phyloP scores from a whole-genome alignment of 2,329 filamentous ascomycete species.

The Trichoderma sp. region DNA sequence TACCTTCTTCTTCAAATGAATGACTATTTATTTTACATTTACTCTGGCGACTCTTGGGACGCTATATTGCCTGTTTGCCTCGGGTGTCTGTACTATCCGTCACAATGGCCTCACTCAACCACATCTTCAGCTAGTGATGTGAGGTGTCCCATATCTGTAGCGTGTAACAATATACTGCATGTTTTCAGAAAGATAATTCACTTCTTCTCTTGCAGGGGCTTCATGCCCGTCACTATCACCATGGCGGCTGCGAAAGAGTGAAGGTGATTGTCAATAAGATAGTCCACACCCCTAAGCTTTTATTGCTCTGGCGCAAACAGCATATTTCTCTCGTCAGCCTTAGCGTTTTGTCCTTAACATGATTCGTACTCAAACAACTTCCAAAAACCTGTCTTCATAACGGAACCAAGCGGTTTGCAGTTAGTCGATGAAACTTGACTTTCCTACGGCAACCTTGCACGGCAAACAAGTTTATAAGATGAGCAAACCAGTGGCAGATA shows the following conservation, averaged over 20 bases:
- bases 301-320: neutral
- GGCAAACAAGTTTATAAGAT: neutral
- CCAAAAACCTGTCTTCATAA: neutral
- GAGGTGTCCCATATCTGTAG: too few relatives aligned
- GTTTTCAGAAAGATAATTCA: neutral
- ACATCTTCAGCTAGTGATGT: neutral
- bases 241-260: neutral
- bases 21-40: neutral
- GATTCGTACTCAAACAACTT: neutral
- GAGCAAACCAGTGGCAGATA: neutral
- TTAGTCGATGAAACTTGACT: neutral
- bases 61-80: neutral
- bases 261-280: neutral
- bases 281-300: neutral
- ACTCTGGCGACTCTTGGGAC: neutral
- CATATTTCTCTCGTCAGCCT: neutral
- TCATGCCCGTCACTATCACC: neutral
- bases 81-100: neutral
- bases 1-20: neutral
- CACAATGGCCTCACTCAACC: neutral
- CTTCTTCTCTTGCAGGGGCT: neutral
- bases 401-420: neutral
- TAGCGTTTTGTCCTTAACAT: neutral
- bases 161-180: neutral
- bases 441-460: neutral